Base-by-base conservation (phyloP, 2,329 filamentous ascomycete species). In the Verticillium zaregamsianum region DNA sequence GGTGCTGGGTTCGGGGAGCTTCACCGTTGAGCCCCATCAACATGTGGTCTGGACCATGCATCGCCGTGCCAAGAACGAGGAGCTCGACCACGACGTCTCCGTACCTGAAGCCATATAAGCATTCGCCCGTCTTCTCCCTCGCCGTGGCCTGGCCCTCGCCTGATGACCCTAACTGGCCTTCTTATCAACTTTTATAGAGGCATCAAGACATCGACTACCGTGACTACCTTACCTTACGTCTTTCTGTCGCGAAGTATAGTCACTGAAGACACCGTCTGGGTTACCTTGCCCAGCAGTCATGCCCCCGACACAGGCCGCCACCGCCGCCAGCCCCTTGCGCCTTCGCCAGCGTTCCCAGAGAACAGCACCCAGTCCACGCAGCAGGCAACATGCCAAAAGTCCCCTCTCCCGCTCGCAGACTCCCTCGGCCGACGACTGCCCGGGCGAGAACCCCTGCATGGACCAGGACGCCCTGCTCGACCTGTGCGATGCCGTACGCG, bases 401-500 rank as follows among this genome's bases (percentile, higher is more conserved):
- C 57, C 15, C 12, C 49, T 28, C 33, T 57, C 17, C 23, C 58
- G 12, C 45, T 49, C 45, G n/a, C n/a, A 49, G 45, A 49, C 63
- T 20, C 52, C 62, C 12, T 55, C 58, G 11, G 12, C 31, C 28
- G 59, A 64, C 62, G 17, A 58, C 62, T 5, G 52, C 52, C 32
- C 64, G 59, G 35, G 49, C 45, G 32, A 58, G 54, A n/a, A 59
- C n/a, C n/a, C 20, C 3, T 14, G 17, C 9, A 49, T 49, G 45
- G 45, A 49, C 20, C n/a, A 49, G 45, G 45, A 49, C 12, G 59
- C 66, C 0, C 63, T 80, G 2, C 68, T 81, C 4, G 66, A 74
- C 17, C 71, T 83, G 6, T 80, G 78, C 39, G 77, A 83, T 63
- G 70, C 73, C 1, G 70, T 79, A 37, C 74, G 81, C 2, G 65